Evolutionary conservation across 495 filamentous ascomycete species (phyloP), one percentile per base, ranked within the genome.

Genomic region (Durotheca rogersii): DNA sequence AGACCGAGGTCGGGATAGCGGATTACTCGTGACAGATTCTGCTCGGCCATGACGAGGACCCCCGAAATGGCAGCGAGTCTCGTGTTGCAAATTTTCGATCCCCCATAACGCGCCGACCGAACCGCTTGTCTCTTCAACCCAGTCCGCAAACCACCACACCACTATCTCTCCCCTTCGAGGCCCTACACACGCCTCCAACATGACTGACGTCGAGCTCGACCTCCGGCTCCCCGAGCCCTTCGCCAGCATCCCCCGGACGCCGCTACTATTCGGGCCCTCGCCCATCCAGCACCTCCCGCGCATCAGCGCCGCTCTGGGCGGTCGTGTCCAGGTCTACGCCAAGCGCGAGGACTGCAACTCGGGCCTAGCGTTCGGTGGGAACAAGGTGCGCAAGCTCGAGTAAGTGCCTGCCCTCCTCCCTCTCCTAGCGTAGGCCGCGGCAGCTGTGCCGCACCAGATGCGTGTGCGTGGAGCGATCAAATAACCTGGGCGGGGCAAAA

Each of bases 301-400:
- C 52, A 82, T 84, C 61, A 78, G 73, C 27, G 56, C 71, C 35
- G 77, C 76, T 33, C 74, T 85, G 17, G 73, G 74, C 47, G 68
- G 69, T 7, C 65, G 74, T 44, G 79, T 81, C 20, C 65, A 66
- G 25, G 74, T 84, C 60, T 83, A 79, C 55, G 80, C 81, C 53
- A 84, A 85, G 55, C 74, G 81, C 43, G 82, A 86, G 46, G 82
- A 85, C 64, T 70, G 74, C 41, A 85, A 81, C 70, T 82, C 77
- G 7, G 75, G 73, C 1, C 73, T 84, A 10, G 83, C 82, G 4
- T 84, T 68, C 56, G 83, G 83, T 7, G 83, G 81, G 33, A 85
- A 86, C 68, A 86, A 86, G 65, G 80, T 76, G 12, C 71, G 81
- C 16, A 87, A 87, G 62, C 69, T 87, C 0, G 82, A 86, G 70